phyloP scores from a whole-genome alignment of 208 protist species.

The Trypanosoma rangeli region DNA sequence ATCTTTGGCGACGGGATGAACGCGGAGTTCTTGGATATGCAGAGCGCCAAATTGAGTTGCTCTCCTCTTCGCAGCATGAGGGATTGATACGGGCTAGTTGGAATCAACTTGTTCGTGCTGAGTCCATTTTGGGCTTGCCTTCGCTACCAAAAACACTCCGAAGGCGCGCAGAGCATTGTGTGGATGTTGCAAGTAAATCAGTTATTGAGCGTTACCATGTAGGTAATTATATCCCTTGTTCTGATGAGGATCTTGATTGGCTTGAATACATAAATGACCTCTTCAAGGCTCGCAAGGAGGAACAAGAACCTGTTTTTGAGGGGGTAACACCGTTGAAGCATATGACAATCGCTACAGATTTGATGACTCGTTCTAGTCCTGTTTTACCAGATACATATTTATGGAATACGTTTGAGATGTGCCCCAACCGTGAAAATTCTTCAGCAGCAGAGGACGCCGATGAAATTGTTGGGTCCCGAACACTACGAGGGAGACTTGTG shows the following conservation, averaged over 20 bases:
- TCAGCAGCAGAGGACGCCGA: slow-evolving; percentile 32
- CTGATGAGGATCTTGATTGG: slow-evolving; percentile 41
- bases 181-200: slow-evolving; percentile 37
- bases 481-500: slow-evolving; percentile 58
- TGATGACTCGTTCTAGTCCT: background rate
- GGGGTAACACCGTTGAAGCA: slow-evolving; percentile 27
- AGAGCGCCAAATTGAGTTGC: slow-evolving; percentile 76
- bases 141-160: slow-evolving; percentile 53
- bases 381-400: slow-evolving; percentile 22
- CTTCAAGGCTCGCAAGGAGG: slow-evolving; percentile 40
- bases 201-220: slow-evolving; percentile 66
- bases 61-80: slow-evolving; percentile 37
- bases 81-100: slow-evolving; percentile 53
- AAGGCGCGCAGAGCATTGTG: slow-evolving; percentile 37
- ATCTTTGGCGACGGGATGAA: slow-evolving; percentile 69
- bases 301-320: slow-evolving; percentile 57
- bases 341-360: background rate
- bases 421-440: slow-evolving; percentile 20
- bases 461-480: slow-evolving; percentile 59
- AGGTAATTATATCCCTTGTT: slow-evolving; percentile 71
- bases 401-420: slow-evolving; percentile 20
- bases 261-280: slow-evolving; percentile 62
- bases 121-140: slow-evolving; percentile 54
- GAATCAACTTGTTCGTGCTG: slow-evolving; percentile 65
- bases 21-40: slow-evolving; percentile 68